Percentiles rank a stretch among this genome's conserved stretches.
phyloP scores from a whole-genome alignment of 2,329 filamentous ascomycete species.

The Claviceps lovelessii region DNA sequence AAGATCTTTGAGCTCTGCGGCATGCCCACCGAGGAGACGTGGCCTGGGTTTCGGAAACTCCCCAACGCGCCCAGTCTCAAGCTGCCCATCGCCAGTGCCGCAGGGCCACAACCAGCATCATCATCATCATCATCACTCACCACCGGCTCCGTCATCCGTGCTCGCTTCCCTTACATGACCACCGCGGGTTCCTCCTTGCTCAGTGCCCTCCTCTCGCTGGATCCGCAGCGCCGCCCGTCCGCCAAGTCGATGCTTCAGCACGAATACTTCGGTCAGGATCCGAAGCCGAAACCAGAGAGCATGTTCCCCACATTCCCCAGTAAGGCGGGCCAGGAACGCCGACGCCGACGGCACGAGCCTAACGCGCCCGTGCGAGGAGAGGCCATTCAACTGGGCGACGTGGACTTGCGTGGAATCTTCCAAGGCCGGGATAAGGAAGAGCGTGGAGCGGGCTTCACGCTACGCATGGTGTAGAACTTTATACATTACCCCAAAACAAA shows the following conservation, averaged over 20 bases:
- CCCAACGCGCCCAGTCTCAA: slow-evolving; percentile 74
- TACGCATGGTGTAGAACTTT: slow-evolving; percentile 40
- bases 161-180: slow-evolving; percentile 71
- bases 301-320: slow-evolving; percentile 97
- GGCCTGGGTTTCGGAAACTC: slow-evolving; percentile 75
- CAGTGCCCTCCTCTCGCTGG: slow-evolving; percentile 53
- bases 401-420: slow-evolving; percentile 61
- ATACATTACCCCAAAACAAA: too few species aligned
- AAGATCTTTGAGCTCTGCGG: slow-evolving; percentile 85
- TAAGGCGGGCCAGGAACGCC: slow-evolving; percentile 81
- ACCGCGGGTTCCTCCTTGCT: slow-evolving; percentile 58
- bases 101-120: not conserved
- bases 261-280: slow-evolving; percentile 77
- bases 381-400: slow-evolving; percentile 37
- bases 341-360: slow-evolving; percentile 54
- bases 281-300: slow-evolving; percentile 73
- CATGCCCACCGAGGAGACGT: slow-evolving; percentile 64
- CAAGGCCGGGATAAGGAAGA: slow-evolving; percentile 50
- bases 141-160: slow-evolving; percentile 45
- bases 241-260: slow-evolving; percentile 64
- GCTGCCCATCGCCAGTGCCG: slow-evolving; percentile 37
- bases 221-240: slow-evolving; percentile 57
- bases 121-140: slow-evolving; percentile 6
- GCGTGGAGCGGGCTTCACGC: slow-evolving; percentile 48
- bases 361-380: slow-evolving; percentile 71